These are phyloP conservation scores for Austroboletus niveus DNA, from an alignment of 1,284 basidiomycete genomes.

Conservation along the genomic window DNA sequence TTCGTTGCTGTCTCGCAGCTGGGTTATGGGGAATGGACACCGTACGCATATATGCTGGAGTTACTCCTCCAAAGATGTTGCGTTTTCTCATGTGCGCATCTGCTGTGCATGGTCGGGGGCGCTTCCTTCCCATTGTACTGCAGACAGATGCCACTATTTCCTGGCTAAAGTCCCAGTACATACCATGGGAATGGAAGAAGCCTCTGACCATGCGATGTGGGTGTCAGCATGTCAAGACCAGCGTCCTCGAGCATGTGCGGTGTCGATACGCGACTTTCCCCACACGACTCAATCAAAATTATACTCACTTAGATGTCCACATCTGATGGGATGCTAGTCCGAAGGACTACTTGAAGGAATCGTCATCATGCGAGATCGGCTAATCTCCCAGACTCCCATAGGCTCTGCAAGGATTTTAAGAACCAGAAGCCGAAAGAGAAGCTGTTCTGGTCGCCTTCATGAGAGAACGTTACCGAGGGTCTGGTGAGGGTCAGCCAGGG, in stretches of 20 bases:
- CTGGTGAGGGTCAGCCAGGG: background rate
- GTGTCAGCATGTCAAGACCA: slow-evolving; percentile 27
- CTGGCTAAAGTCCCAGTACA: slow-evolving; percentile 36
- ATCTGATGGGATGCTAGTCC: slow-evolving; percentile 1
- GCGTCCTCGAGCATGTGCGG: slow-evolving; percentile 5
- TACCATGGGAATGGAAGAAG: slow-evolving; percentile 48
- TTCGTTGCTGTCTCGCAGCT: slow-evolving; percentile 5
- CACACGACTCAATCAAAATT: background rate
- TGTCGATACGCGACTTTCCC: background rate
- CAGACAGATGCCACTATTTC: slow-evolving; percentile 30
- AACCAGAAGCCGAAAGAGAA: background rate
- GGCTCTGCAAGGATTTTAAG: slow-evolving; percentile 2
- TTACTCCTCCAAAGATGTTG: slow-evolving; percentile 12
- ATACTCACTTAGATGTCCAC: slow-evolving; percentile 6
- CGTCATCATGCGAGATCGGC: slow-evolving; percentile 2
- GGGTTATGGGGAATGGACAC: slow-evolving; percentile 20
- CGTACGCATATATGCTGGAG: background rate
- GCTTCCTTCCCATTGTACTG: slow-evolving; percentile 40
- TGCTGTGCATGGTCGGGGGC: slow-evolving; percentile 37
- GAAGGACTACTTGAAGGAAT: slow-evolving; percentile 5
- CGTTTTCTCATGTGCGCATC: slow-evolving; percentile 21
- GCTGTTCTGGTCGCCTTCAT: background rate
- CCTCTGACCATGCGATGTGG: slow-evolving; percentile 37
- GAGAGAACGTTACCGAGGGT: background rate
- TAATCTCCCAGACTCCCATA: slow-evolving; percentile 1